Evolutionary conservation across 1,284 basidiomycete genomes (phyloP).

Genomic region (Sporisorium sorghi): DNA sequence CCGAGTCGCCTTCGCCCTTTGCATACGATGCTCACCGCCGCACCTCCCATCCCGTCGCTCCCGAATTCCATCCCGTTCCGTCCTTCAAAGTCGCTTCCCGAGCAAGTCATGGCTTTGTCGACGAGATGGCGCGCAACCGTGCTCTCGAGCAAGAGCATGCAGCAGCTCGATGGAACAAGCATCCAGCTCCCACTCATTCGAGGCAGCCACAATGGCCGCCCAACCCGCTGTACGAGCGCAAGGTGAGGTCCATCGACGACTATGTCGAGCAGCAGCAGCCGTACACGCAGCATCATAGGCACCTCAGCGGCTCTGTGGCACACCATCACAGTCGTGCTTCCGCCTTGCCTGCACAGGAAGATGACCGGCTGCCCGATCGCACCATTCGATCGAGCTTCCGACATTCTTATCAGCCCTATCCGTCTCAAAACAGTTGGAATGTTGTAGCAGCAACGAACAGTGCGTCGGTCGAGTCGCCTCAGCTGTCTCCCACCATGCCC

Average conservation of each 20-base stretch:
- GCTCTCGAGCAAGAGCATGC: slow-evolving; percentile 11
- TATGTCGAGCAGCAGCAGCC: slow-evolving; percentile 28
- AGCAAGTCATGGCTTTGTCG: slow-evolving; percentile 20
- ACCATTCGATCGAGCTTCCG: slow-evolving; percentile 11
- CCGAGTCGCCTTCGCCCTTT: slow-evolving; percentile 43
- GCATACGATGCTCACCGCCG: slow-evolving; percentile 36
- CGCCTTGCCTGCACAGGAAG: slow-evolving; percentile 10
- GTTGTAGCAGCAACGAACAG: not conserved
- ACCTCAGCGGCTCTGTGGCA: slow-evolving; percentile 22
- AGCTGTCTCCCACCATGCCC: slow-evolving; percentile 30
- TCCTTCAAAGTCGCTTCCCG: not conserved
- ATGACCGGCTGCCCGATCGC: slow-evolving; percentile 26
- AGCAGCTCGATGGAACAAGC: not conserved
- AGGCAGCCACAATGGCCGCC: slow-evolving; percentile 3
- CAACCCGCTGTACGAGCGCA: slow-evolving; percentile 11
- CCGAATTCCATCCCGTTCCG: not conserved
- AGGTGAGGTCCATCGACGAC: slow-evolving; percentile 39
- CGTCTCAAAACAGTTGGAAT: slow-evolving; percentile 14
- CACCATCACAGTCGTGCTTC: slow-evolving; percentile 9
- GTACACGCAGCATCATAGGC: slow-evolving; percentile 3
- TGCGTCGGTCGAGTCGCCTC: slow-evolving; percentile 16
- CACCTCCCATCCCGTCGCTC: slow-evolving; percentile 11
- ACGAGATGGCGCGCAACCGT: slow-evolving; percentile 14
- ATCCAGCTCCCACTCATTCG: not conserved
- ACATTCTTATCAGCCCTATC: slow-evolving; percentile 35